phyloP scores from a whole-genome alignment of 2,329 filamentous ascomycete genomes.

The Penicillium crustosum region DNA sequence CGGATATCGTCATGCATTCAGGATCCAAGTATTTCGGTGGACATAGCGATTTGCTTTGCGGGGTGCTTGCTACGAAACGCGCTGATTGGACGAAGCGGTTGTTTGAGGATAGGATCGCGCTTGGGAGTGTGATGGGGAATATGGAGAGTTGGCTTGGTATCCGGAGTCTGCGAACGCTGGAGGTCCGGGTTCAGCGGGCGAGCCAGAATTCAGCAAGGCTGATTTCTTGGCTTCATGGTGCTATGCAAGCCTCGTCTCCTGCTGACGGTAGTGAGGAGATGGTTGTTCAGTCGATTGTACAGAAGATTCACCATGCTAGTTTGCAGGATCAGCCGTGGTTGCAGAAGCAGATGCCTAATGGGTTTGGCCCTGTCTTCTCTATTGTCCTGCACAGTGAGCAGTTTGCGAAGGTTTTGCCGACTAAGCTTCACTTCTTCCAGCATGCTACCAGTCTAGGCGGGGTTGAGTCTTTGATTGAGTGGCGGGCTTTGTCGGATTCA shows the following conservation, averaged over 20 bases:
- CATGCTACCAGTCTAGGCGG: conserved; percentile 93
- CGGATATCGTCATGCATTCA: conserved; percentile 85
- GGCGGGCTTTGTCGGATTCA: conserved; percentile 82
- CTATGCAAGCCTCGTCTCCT: conserved; percentile 1
- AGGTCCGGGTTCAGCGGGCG: conserved; percentile 75
- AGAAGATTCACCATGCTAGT: conserved; percentile 72
- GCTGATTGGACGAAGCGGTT: conserved; percentile 59
- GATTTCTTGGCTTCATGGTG: conserved; percentile 65
- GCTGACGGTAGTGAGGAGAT: conserved; percentile 31
- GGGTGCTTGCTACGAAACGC: conserved; percentile 66
- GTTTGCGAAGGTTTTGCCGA: conserved; percentile 68
- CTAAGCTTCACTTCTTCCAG: conserved; percentile 77
- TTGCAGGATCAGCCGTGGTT: conserved; percentile 72
- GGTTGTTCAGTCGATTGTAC: conserved; percentile 55
- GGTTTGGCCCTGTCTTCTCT: conserved; percentile 85
- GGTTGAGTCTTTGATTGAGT: conserved; percentile 94
- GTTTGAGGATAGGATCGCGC: conserved; percentile 64
- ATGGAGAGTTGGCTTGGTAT: conserved; percentile 89
- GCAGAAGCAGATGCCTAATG: conserved; percentile 80
- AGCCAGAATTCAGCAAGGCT: conserved; percentile 66
- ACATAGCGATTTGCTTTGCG: conserved; percentile 88
- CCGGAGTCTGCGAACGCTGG: conserved; percentile 77
- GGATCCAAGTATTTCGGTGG: conserved; percentile 95
- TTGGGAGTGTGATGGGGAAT: conserved; percentile 81
- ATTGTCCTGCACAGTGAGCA: conserved; percentile 62